Evolutionary conservation across 257 asterid species (phyloP), one percentile per base, ranked within the genome.

Genomic region (Gynochthodes officinalis): DNA sequence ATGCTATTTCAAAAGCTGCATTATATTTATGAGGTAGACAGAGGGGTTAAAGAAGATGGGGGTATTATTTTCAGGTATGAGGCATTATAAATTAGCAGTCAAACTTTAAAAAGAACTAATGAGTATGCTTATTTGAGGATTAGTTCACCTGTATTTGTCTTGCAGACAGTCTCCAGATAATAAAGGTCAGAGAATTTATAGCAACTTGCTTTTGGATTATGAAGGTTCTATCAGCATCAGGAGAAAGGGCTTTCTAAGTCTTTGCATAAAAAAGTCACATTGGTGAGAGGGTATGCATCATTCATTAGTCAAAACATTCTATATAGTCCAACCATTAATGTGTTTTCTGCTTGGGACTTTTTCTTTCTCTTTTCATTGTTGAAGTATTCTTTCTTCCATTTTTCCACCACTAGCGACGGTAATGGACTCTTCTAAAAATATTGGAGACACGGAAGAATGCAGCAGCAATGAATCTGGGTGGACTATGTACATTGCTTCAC

Each of bases 401-500:
- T 62, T 53, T 79, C 44, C 18, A 67, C 39, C 54, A 64, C 63
- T 55, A 64, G 60, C 42, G 30, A 72, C 70, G 52, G 57, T 27
- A 68, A 90, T 91, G 98, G 95, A 91, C 64, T 79, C 88, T 70
- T 82, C 93, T 8, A 83, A 86, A 57, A 49, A 73, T 57, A 67
- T 70, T 66, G 80, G 86, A 78, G 93, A 62, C 48, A 67, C 55
- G 64, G 97, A 89, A 80, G 92, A 86, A 80, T 91, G 96, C 46
- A 88, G 91, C 91, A 93, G 97, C 89, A 89, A 75, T 60, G 98
- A 91, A 67, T 93, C 98, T 1, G 97, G 98, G 7, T 93, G 98
- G 98, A 93, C 98, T 1, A 81, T 75, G 82, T 93, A 93, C 42
- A 81, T 93, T 11, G 96, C 95, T 57, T 82, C 89, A 0, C 85